Conservation (phyloP, 2,329 filamentous ascomycete species). For the Dissoconium aciculare region DNA sequence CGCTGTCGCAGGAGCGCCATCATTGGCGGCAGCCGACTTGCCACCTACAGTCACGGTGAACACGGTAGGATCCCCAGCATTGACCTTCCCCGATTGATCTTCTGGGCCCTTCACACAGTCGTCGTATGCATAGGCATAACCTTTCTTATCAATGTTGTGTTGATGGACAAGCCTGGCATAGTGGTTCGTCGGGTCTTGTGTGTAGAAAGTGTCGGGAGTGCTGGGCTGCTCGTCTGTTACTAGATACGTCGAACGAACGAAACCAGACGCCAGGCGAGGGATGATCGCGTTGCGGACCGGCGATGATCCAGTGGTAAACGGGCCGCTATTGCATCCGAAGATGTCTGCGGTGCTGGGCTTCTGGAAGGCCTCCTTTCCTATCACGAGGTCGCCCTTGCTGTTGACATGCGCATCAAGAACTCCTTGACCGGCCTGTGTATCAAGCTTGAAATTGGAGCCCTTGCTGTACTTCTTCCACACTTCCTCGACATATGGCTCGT, state of each 20-base stretch:
- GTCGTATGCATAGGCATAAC: slow-evolving; percentile 51
- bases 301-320: slow-evolving; percentile 37
- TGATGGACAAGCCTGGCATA: slow-evolving; percentile 47
- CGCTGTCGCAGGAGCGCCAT: neutral
- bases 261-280: slow-evolving; percentile 60
- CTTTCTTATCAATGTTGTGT: slow-evolving; percentile 43
- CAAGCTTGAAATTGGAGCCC: slow-evolving; percentile 36
- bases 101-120: slow-evolving; percentile 44
- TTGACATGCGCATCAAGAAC: slow-evolving; percentile 37
- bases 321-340: slow-evolving; percentile 51
- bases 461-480: slow-evolving; percentile 38
- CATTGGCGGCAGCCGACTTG: slow-evolving; percentile 2
- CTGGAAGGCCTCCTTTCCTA: slow-evolving; percentile 37
- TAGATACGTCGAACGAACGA: slow-evolving; percentile 60
- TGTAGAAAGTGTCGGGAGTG: slow-evolving; percentile 22
- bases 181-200: slow-evolving; percentile 33
- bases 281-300: slow-evolving; percentile 45
- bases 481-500: slow-evolving; percentile 36
- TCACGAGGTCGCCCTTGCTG: slow-evolving; percentile 26
- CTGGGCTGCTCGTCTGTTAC: slow-evolving; percentile 27
- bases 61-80: slow-evolving; percentile 31
- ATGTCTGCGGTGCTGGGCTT: slow-evolving; percentile 50
- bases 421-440: slow-evolving; percentile 50
- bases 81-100: slow-evolving; percentile 41
- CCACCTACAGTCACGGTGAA: slow-evolving; percentile 22